These are phyloP conservation scores for Diaporthe australafricana DNA, from an alignment of 2,329 filamentous ascomycete species.

Conservation along the genomic window DNA sequence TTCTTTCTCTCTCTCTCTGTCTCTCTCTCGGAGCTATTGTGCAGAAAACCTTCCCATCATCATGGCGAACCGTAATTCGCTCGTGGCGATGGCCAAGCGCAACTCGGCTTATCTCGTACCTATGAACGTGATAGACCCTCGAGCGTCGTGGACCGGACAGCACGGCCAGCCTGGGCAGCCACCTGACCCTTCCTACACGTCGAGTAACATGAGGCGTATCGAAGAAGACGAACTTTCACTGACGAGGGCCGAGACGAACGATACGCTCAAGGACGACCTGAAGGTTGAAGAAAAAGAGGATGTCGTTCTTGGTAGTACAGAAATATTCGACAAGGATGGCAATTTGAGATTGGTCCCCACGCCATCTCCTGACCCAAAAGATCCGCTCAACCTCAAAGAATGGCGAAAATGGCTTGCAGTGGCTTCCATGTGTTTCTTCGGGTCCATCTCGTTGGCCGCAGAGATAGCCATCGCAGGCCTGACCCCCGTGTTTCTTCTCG, in stretches of 20 bases:
- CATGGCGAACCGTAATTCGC: conserved; percentile 15
- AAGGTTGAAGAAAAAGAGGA: conserved; percentile 15
- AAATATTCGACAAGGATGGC: conserved; percentile 38
- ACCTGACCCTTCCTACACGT: neutral
- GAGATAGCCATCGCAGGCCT: conserved; percentile 28
- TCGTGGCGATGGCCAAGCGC: conserved; percentile 3
- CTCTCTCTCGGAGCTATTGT: neutral
- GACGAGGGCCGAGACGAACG: conserved; percentile 8
- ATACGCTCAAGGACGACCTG: neutral
- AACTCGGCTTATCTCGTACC: conserved; percentile 15
- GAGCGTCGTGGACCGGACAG: neutral
- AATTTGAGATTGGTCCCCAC: conserved; percentile 39
- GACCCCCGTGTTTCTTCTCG: conserved; percentile 22
- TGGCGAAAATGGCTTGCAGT: conserved; percentile 27
- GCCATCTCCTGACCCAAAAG: conserved; percentile 25
- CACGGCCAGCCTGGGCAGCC: neutral
- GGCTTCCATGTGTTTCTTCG: conserved; percentile 22
- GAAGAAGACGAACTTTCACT: conserved; percentile 24
- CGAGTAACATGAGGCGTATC: neutral
- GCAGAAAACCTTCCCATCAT: neutral
- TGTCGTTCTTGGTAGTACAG: conserved; percentile 35
- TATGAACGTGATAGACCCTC: conserved; percentile 13
- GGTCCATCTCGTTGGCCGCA: conserved; percentile 23
- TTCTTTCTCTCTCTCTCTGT: neutral
- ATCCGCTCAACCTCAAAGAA: conserved; percentile 8